These are phyloP conservation scores for Cardiospermum halicacabum DNA, from an alignment of 345 rosid species.

Conservation along the genomic window DNA sequence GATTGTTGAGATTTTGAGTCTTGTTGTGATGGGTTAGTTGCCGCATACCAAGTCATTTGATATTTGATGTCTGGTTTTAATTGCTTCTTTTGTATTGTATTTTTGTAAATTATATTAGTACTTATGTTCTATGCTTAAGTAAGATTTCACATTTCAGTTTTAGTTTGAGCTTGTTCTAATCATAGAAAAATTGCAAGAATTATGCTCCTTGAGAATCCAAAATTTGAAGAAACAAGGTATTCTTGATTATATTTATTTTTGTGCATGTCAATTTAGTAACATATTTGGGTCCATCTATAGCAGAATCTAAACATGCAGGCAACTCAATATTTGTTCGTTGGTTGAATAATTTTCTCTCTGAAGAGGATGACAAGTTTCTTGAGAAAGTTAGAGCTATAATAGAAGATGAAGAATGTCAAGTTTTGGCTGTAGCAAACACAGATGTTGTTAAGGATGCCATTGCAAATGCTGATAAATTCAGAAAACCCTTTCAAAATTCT, in stretches of 20 bases:
- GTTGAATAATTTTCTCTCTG: slow-evolving; percentile 64
- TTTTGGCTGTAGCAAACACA: slow-evolving; percentile 49
- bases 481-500: slow-evolving; percentile 25
- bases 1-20: neutral
- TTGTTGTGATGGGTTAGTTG: neutral
- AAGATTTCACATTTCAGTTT: slow-evolving; percentile 21
- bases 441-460: slow-evolving; percentile 65
- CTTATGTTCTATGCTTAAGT: slow-evolving; percentile 3
- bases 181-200: slow-evolving; percentile 78
- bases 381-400: slow-evolving; percentile 88
- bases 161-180: slow-evolving; percentile 86
- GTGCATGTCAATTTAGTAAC: neutral
- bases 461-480: slow-evolving; percentile 51
- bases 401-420: slow-evolving; percentile 88
- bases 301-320: neutral
- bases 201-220: slow-evolving; percentile 75
- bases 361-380: slow-evolving; percentile 90
- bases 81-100: neutral
- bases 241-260: slow-evolving; percentile 1
- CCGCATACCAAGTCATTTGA: too few species aligned
- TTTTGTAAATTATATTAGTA: neutral
- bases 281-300: neutral
- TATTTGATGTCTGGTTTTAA: neutral
- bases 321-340: slow-evolving; percentile 6
- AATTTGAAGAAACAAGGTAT: slow-evolving; percentile 92